phyloP scores from a whole-genome alignment of 768 basidiomycete genomes.

The Tulasnella sp. region DNA sequence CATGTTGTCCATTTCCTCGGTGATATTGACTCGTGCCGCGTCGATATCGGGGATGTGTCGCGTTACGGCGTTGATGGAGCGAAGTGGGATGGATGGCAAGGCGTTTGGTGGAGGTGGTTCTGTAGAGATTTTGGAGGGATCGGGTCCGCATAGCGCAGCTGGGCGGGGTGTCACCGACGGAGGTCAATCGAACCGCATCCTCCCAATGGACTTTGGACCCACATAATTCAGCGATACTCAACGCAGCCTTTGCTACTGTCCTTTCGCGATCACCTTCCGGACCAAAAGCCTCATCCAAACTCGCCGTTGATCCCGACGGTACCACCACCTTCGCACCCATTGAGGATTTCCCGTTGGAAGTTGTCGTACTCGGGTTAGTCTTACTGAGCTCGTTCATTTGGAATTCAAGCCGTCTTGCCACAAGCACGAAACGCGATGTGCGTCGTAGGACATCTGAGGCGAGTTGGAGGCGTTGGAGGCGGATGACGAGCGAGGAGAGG shows the following conservation, averaged over 20 bases:
- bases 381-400: slow-evolving; percentile 68
- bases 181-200: not conserved
- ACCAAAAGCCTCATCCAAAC: slow-evolving; percentile 8
- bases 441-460: slow-evolving; percentile 77
- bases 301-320: not conserved
- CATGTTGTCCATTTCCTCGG: slow-evolving; percentile 83
- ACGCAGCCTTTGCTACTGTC: slow-evolving; percentile 82
- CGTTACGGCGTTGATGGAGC: slow-evolving; percentile 59
- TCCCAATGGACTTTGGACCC: slow-evolving; percentile 23
- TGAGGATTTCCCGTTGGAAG: not conserved
- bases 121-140: not conserved
- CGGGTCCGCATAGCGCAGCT: slow-evolving; percentile 3
- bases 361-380: slow-evolving; percentile 6
- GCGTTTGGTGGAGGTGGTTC: not conserved
- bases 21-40: slow-evolving; percentile 54
- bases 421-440: slow-evolving; percentile 69
- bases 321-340: not conserved
- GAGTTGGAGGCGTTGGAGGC: slow-evolving; percentile 67
- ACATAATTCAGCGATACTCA: slow-evolving; percentile 87
- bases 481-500: slow-evolving; percentile 54
- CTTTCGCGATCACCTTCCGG: slow-evolving; percentile 71
- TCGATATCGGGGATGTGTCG: slow-evolving; percentile 61
- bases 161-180: not conserved
- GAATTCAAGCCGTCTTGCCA: slow-evolving; percentile 66
- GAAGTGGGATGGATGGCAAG: slow-evolving; percentile 40